These are phyloP conservation scores for Trypanosoma mega DNA, from an alignment of 208 protist species.

Conservation along the genomic window DNA sequence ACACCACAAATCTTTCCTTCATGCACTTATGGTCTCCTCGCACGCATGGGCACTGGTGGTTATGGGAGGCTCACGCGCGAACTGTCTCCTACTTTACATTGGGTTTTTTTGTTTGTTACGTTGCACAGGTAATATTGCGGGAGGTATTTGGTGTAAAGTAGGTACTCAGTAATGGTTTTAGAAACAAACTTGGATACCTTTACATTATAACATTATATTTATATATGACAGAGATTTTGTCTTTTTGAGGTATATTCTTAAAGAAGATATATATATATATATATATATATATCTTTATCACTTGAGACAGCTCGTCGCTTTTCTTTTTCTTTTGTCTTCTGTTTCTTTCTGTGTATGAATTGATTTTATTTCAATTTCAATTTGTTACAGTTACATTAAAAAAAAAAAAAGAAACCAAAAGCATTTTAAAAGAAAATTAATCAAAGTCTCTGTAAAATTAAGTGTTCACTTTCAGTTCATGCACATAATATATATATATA, in stretches of 20 bases:
- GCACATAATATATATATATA: background rate
- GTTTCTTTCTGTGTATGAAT: too few species aligned
- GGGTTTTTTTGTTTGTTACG: constrained; percentile 40
- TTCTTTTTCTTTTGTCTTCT: too few species aligned
- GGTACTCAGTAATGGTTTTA: too few species aligned
- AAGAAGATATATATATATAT: background rate
- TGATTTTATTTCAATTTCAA: background rate
- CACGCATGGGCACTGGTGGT: constrained; percentile 70
- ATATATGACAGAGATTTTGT: too few species aligned
- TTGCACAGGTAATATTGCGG: constrained; percentile 41
- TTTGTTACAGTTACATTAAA: background rate
- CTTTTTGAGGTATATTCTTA: background rate
- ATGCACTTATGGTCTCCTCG: constrained; percentile 55
- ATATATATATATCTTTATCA: too few species aligned
- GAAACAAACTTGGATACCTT: too few species aligned
- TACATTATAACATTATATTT: too few species aligned
- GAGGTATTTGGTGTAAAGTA: constrained; percentile 33
- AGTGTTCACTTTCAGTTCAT: background rate
- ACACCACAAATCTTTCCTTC: too few species aligned
- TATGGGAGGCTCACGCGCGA: constrained; percentile 64
- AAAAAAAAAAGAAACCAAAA: background rate
- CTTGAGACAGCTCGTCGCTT: too few species aligned
- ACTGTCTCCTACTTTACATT: constrained; percentile 49
- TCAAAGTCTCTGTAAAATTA: background rate
- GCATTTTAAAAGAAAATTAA: background rate